Base-by-base conservation (phyloP, 345 rosid genomes). In the Eucalyptus virginea region DNA sequence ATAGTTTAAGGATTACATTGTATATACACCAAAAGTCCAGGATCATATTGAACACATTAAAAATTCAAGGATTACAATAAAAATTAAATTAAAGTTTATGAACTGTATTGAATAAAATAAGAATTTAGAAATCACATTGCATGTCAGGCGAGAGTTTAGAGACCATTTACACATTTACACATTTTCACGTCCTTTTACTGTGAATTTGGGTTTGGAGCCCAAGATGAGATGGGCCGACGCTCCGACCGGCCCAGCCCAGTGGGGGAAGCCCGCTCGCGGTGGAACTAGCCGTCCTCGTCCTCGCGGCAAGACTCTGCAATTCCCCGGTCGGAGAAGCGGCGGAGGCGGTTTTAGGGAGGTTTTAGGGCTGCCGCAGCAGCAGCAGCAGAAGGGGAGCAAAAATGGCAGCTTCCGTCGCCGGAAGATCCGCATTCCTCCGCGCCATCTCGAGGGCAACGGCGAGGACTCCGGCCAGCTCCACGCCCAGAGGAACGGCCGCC, bases 351-450 rank as follows among this genome's bases (percentile, higher is more conserved):
- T 86, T 49, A 51, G 88, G 50, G 88, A 50, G 88, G 88, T 86
- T 86, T 86, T 86, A 52, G 83, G 92, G 95, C 92, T 90, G 90
- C 86, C 51, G n/a, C 30, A 54, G 58, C 58, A 52, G 83, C 10
- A 18, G 30, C 19, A 54, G 60, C 30, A 24, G 62, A 23, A 5
- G 28, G 44, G 32, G 88, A 85, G 60, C 34, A 30, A 45, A 72
- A 72, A 60, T 45, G 34, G 92, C 92, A 83, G 91, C 92, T 87
- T 85, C 89, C 56, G 89, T 94, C 90, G 95, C 94, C 2, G 93
- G 94, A 32, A 94, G 96, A 92, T 94, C 93, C 51, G 87, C 94
- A 13, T 87, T 92, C 50, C 89, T 93, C 48, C 91, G 95, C 88
- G 90, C 94, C 52, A 77, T 93, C 60, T 65, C 90, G 77, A 93